Evolutionary conservation across 2,329 filamentous ascomycete species (phyloP).

Genomic region (Didymella glomerata): DNA sequence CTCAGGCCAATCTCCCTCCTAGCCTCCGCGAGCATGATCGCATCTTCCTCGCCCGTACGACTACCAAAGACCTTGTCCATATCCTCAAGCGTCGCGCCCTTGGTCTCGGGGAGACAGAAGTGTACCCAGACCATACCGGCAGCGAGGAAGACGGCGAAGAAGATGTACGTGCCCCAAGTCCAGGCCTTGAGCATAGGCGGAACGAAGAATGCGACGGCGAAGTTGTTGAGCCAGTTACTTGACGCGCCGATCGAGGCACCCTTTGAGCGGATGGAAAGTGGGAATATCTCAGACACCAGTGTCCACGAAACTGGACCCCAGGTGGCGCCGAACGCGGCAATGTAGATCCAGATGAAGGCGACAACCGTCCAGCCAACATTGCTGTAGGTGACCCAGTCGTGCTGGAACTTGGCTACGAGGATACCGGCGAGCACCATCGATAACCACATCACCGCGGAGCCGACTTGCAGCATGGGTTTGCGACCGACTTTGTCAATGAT

Average conservation of each 20-base stretch:
- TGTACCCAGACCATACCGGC: constrained; percentile 37
- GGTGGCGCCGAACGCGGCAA: constrained; percentile 40
- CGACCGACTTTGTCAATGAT: constrained; percentile 67
- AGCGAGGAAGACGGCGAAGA: constrained; percentile 47
- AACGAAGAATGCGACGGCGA: constrained; percentile 49
- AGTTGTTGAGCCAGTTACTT: constrained; percentile 52
- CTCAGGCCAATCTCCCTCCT: constrained; percentile 37
- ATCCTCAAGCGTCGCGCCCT: constrained; percentile 40
- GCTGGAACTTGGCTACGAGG: constrained; percentile 40
- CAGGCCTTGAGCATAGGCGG: constrained; percentile 47
- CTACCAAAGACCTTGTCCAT: constrained; percentile 43
- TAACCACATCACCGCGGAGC: constrained; percentile 51
- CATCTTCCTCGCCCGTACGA: constrained; percentile 40
- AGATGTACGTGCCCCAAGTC: constrained; percentile 51
- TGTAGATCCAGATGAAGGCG: constrained; percentile 45
- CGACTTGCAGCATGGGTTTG: constrained; percentile 63
- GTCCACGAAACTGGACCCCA: constrained; percentile 44
- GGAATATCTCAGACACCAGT: constrained; percentile 48
- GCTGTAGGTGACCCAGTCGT: constrained; percentile 34
- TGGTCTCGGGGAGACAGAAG: constrained; percentile 42
- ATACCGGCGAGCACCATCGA: constrained; percentile 44
- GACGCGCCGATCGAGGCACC: constrained; percentile 49
- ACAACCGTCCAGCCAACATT: constrained; percentile 41
- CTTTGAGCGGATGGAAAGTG: constrained; percentile 50
- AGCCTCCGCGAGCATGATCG: constrained; percentile 38